A percentile compares a stretch with the other conserved stretches of the same genome.
Evolutionary conservation across 148 eudicot species (phyloP).

Genomic region (Tetragonia tetragonoides): DNA sequence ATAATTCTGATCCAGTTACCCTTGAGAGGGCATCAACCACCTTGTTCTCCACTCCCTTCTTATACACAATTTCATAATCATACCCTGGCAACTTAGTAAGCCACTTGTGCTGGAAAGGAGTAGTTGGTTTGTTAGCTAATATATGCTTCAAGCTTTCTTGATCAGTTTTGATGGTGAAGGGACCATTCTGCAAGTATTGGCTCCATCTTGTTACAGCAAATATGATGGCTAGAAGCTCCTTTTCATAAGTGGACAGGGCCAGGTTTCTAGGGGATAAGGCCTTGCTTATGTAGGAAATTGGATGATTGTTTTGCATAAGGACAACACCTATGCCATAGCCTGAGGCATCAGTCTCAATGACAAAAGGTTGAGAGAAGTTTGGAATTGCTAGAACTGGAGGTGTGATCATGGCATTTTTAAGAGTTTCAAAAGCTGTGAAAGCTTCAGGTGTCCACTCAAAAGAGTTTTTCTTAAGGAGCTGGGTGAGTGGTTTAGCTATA

Average conservation of each 20-base stretch:
- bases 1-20: not conserved
- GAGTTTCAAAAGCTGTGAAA: not conserved
- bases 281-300: slow-evolving; percentile 18
- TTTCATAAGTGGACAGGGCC: slow-evolving; percentile 4
- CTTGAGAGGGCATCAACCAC: slow-evolving; percentile 31
- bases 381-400: not conserved
- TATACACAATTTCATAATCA: slow-evolving; percentile 12
- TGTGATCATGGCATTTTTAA: not conserved
- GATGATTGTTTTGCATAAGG: not conserved
- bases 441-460: not conserved
- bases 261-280: not conserved
- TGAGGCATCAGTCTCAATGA: too few species aligned
- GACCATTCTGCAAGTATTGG: not conserved
- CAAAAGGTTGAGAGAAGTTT: not conserved
- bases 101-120: slow-evolving; percentile 11
- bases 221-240: slow-evolving; percentile 13
- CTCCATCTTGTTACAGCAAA: slow-evolving; percentile 6
- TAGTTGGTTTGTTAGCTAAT: not conserved
- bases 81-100: slow-evolving; percentile 19
- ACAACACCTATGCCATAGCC: slow-evolving; percentile 23
- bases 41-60: slow-evolving; percentile 15
- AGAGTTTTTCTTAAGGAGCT: not conserved
- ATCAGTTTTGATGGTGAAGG: slow-evolving; percentile 11
- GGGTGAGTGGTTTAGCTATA: not conserved
- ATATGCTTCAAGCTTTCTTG: slow-evolving; percentile 21